Evolutionary conservation across 805 yeast species (phyloP), one percentile per base, ranked within the genome.

Genomic region (Lachancea dasiensis): DNA sequence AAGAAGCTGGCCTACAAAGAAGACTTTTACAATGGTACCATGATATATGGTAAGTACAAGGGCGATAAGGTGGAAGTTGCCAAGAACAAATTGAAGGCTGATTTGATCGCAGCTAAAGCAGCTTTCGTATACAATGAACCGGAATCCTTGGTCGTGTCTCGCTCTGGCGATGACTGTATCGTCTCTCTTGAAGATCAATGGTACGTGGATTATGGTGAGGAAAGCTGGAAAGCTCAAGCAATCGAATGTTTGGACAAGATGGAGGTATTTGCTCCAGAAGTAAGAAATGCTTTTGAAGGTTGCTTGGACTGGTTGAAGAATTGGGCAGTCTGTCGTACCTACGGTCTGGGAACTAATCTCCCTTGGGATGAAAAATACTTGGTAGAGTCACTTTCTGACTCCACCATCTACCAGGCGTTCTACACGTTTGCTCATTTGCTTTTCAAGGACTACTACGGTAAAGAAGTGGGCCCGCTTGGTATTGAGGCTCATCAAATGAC

Each of bases 151-250:
- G 96, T 92, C 32, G 74, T 86, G 32, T 90, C 97, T 11, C 83
- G 98, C 68, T 86, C 96, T 29, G 97, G 97, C 50, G 98, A 92
- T 61, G 86, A 80, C 43, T 92, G 98, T 73, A 79, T 90, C 53
- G 98, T 92, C 27, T 86, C 97, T 5, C 75, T 92, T 36, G 97
- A 94, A 67, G 97, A 92, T 66, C 98, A 92, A 71, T 92, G 98
- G 98, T 92, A 78, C 64, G 75, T 86, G 53, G 97, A 92, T 62
- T 92, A 92, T 56, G 98, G 98, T 73, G 98, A 92, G 73, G 86
- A 77, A 51, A 50, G 66, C 11, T 92, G 98, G 98, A 85, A 83
- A 58, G 64, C 70, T 11, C 77, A 75, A 59, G 94, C 96, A 38
- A 66, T 79, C 46, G 92, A 82, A 52, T 82, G 95, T 61, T 72